These are phyloP conservation scores for Cryptococcus maquisensis DNA, from an alignment of 1,284 basidiomycete genomes.

Conservation along the genomic window DNA sequence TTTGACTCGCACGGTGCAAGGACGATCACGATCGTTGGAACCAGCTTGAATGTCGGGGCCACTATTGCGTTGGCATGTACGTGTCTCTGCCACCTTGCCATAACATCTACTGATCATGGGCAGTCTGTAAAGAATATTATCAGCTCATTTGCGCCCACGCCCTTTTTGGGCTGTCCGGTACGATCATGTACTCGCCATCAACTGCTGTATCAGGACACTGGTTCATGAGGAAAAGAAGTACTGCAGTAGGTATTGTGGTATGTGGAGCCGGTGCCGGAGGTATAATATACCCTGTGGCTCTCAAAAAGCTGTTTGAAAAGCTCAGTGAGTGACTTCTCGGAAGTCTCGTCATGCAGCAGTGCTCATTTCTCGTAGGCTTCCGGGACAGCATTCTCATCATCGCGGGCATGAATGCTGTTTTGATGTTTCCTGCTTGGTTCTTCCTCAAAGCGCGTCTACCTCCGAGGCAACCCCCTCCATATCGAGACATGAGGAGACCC, in stretches of 20 bases:
- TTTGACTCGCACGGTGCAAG: conserved; percentile 44
- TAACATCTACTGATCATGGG: background rate
- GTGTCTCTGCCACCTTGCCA: conserved; percentile 4
- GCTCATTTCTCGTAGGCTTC: conserved; percentile 23
- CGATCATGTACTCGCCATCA: conserved; percentile 38
- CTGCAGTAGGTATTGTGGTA: conserved; percentile 40
- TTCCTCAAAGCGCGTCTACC: conserved; percentile 41
- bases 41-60: conserved; percentile 23
- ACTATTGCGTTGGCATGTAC: conserved; percentile 42
- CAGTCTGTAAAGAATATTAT: conserved; percentile 42
- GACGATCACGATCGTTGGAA: conserved; percentile 26
- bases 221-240: conserved; percentile 37
- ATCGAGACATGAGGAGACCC: conserved; percentile 26
- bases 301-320: conserved; percentile 32
- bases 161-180: conserved; percentile 35
- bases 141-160: conserved; percentile 44
- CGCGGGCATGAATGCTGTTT: conserved; percentile 37
- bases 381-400: conserved; percentile 40
- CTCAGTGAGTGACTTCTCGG: conserved; percentile 22
- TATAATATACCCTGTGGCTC: conserved; percentile 43
- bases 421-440: conserved; percentile 39
- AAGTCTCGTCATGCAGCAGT: background rate
- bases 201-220: conserved; percentile 43
- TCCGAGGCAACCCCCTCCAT: conserved; percentile 32
- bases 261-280: conserved; percentile 41